Conservation (phyloP, 306 rosid genomes). For the Rubus parviflorus region DNA sequence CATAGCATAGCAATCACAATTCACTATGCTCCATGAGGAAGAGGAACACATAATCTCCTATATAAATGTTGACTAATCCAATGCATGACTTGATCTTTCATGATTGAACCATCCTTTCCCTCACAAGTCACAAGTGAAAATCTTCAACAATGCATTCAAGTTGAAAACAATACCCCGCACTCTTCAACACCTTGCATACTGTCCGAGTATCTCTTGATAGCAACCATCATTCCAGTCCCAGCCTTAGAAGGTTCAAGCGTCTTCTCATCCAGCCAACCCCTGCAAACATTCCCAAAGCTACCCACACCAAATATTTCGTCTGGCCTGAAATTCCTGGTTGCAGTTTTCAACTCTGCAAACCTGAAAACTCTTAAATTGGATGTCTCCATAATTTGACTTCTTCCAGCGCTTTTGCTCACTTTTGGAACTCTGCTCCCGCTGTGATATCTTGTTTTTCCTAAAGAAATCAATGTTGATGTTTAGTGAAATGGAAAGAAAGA, state of each 20-base stretch:
- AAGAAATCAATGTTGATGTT: neutral
- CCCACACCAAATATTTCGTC: neutral
- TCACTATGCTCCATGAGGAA: neutral
- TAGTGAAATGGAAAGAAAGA: neutral
- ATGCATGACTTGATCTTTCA: neutral
- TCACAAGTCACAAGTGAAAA: too few species aligned
- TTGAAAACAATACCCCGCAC: neutral
- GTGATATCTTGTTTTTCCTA: constrained; percentile 40
- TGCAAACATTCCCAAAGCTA: neutral
- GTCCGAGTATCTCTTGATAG: neutral
- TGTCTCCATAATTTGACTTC: constrained; percentile 25
- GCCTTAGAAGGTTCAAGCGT: neutral
- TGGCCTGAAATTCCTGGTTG: constrained; percentile 2
- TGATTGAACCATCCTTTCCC: too few species aligned
- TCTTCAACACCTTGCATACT: neutral
- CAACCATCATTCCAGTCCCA: neutral
- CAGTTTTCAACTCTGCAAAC: neutral
- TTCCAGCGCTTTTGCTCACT: constrained; percentile 48
- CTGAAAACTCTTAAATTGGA: neutral
- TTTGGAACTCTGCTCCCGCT: constrained; percentile 34
- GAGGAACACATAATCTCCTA: too few species aligned
- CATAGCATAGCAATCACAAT: neutral
- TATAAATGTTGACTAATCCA: neutral
- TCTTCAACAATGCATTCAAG: too few species aligned
- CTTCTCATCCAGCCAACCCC: constrained; percentile 7